Evolutionary conservation across 345 rosid species (phyloP), one percentile per base, ranked within the genome.

Genomic region (Populus simonii): DNA sequence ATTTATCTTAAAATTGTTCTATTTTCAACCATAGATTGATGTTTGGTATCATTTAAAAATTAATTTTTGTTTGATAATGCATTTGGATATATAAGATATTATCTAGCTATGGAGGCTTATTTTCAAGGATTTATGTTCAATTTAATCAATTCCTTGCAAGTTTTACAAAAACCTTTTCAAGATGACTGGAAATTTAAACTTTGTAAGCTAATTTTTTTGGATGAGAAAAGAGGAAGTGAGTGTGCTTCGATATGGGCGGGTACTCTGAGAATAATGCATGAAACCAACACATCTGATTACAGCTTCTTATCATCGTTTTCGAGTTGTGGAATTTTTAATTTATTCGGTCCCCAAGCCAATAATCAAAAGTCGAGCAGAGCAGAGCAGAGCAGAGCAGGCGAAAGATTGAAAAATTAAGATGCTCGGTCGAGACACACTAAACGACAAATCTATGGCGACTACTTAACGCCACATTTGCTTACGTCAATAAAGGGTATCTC

Each of bases 391-490:
- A 47, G 53, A 47, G 51, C 51, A 49, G 55, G 55, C 55, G 22
- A 49, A 49, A 49, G 55, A 49, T 17, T 49, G 20, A 49, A 49
- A 49, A 17, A 4, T 3, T 33, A 33, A 16, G 17, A 17, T 17
- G 20, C 22, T 49, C 22, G 7, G 2, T 49, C 55, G 55, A 49
- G 55, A 16, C 20, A 7, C 62, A 43, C 74, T 77, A 77, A 1
- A 39, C 53, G 80, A 77, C 80, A 77, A 77, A 57, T 77, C 70
- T 57, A 22, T 33, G 80, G 29, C 80, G 80, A 43, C 80, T 61
- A 31, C 74, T 41, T 33, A 31, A 41, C 16, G 16, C 62, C 74
- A 70, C 61, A 70, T 68, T 70, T 70, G 73, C 73, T 5, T 45
- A 43, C 73, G 51, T 25, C 31, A 25, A 43, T 7, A 33, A 9